Conservation (phyloP, 1,284 basidiomycete species). For the Golubevia pallescens region DNA sequence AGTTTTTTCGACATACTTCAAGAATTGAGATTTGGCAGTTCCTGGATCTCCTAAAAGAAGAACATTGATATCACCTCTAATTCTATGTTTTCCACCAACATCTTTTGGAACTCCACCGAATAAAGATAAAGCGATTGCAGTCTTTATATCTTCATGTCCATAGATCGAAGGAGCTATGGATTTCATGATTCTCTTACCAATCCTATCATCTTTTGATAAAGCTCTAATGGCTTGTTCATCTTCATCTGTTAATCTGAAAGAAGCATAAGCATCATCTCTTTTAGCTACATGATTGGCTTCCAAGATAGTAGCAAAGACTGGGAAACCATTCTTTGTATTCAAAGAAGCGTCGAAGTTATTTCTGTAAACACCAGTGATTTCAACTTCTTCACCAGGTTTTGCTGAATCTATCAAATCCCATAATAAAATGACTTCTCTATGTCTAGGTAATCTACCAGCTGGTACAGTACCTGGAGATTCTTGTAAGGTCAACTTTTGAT, state of each 20-base stretch:
- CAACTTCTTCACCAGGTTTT: conserved; percentile 63
- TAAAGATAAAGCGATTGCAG: conserved; percentile 89
- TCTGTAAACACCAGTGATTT: conserved; percentile 89
- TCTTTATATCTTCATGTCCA: conserved; percentile 98
- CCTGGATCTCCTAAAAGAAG: conserved; percentile 95
- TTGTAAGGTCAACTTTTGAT: conserved; percentile 64
- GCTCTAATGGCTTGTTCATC: conserved; percentile 89
- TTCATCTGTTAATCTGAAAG: conserved; percentile 93
- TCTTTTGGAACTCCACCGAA: conserved; percentile 94
- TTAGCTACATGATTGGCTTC: conserved; percentile 92
- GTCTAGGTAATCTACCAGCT: conserved; percentile 58
- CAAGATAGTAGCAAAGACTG: conserved; percentile 96
- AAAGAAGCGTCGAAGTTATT: conserved; percentile 99
- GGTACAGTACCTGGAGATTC: conserved; percentile 62
- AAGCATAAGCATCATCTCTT: conserved; percentile 90
- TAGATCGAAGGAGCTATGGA: conserved; percentile 98
- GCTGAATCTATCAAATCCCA: conserved; percentile 63
- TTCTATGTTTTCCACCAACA: conserved; percentile 92
- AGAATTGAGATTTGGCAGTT: conserved; percentile 97
- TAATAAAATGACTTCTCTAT: conserved; percentile 61
- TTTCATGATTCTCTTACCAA: conserved; percentile 95
- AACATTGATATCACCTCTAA: conserved; percentile 96
- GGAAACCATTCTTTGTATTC: conserved; percentile 98
- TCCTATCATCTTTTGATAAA: conserved; percentile 87
- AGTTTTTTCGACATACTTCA: conserved; percentile 99